phyloP scores from a whole-genome alignment of 805 yeast genomes.

The Myxozyma kluyveri region DNA sequence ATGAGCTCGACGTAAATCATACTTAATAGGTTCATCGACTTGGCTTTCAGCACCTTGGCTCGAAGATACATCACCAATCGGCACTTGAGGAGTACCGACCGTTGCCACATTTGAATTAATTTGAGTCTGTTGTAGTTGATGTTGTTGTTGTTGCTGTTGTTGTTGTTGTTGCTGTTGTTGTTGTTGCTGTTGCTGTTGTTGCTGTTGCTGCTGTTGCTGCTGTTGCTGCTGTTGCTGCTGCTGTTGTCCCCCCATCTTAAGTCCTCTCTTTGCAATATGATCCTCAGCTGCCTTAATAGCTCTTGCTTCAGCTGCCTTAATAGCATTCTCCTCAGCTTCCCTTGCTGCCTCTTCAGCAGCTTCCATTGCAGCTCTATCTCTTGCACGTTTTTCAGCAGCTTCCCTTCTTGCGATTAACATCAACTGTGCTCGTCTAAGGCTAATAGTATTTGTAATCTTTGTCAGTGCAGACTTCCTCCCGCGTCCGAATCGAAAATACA shows the following conservation, averaged over 20 bases:
- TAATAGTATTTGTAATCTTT: too few relatives aligned
- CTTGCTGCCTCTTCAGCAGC: neutral
- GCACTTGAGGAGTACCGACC: neutral
- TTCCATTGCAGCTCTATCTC: neutral
- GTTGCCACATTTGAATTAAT: neutral
- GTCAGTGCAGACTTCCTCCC: too few relatives aligned
- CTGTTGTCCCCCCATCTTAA: neutral
- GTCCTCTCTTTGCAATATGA: neutral
- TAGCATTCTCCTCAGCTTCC: neutral
- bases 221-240: neutral
- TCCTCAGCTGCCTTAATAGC: neutral
- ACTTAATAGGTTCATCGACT: neutral
- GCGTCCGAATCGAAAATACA: too few relatives aligned
- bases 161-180: neutral
- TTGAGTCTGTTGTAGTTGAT: neutral
- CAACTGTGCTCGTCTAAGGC: too few relatives aligned
- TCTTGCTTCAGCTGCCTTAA: neutral
- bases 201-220: neutral
- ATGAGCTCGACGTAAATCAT: slow-evolving; percentile 8
- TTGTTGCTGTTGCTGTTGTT: neutral
- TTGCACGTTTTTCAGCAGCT: neutral
- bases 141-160: neutral
- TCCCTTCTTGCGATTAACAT: too few relatives aligned
- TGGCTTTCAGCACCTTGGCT: neutral
- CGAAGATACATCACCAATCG: too few relatives aligned